A percentile compares a stretch with the other conserved stretches of the same genome.
phyloP scores from a whole-genome alignment of 2,329 filamentous ascomycete species.

The Thelonectria discophora region DNA sequence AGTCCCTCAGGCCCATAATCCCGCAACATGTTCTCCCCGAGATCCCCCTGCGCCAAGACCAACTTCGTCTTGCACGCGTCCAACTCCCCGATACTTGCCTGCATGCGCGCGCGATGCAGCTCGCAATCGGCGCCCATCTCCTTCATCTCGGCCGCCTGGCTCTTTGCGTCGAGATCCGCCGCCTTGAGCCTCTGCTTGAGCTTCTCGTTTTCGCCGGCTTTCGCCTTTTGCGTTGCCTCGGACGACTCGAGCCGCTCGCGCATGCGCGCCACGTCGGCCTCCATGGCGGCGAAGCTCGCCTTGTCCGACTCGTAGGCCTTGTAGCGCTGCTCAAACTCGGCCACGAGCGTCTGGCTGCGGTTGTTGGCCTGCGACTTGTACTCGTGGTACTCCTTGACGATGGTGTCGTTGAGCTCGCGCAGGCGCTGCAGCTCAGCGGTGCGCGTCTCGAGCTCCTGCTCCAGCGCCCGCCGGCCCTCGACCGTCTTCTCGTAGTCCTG shows the following conservation, averaged over 20 bases:
- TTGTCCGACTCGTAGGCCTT: constrained; percentile 42
- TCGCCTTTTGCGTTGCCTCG: constrained; percentile 54
- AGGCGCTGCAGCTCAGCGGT: constrained; percentile 37
- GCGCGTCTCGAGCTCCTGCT: constrained; percentile 39
- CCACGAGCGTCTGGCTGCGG: constrained; percentile 35
- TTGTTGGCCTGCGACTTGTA: constrained; percentile 33
- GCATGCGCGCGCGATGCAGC: constrained; percentile 37
- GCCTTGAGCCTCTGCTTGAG: constrained; percentile 33
- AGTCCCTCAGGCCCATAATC: constrained; percentile 34
- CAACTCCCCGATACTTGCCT: constrained; percentile 33
- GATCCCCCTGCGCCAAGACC: constrained; percentile 32
- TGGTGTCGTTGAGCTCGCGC: constrained; percentile 40
- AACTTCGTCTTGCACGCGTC: constrained; percentile 33
- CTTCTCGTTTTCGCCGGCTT: constrained; percentile 55
- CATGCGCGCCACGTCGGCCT: constrained; percentile 55
- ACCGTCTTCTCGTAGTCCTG: constrained; percentile 39
- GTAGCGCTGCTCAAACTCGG: constrained; percentile 39
- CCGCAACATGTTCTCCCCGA: constrained; percentile 35
- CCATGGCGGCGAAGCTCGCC: constrained; percentile 50
- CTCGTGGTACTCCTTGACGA: constrained; percentile 36
- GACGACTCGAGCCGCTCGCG: constrained; percentile 51
- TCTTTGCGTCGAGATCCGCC: constrained; percentile 30
- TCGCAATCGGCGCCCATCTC: constrained; percentile 42
- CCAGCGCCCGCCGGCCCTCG: constrained; percentile 35
- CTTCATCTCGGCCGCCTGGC: constrained; percentile 35